Percentiles rank a stretch among this genome's conserved stretches.
Evolutionary conservation across 2,329 filamentous ascomycete genomes (phyloP).

Genomic region (Exophiala sideris): DNA sequence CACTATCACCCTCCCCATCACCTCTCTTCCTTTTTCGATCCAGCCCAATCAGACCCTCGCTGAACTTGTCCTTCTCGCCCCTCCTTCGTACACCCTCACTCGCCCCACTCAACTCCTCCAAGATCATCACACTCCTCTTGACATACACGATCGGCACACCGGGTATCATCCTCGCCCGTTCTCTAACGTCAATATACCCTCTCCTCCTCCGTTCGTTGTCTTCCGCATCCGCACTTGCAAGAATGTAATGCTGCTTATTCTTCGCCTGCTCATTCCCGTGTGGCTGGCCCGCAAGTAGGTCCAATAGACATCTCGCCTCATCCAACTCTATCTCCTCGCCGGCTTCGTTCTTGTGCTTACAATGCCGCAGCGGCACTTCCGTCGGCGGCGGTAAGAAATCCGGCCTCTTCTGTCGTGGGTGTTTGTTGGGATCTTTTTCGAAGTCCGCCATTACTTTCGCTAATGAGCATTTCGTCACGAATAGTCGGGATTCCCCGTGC

Average conservation of each 20-base stretch:
- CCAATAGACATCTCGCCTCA: conserved; percentile 42
- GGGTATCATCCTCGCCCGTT: conserved; percentile 41
- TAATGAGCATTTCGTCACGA: conserved; percentile 68
- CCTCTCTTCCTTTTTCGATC: conserved; percentile 36
- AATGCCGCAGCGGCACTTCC: conserved; percentile 44
- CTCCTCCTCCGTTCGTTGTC: conserved; percentile 30
- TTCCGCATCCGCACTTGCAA: conserved; percentile 43
- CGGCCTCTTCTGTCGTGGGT: conserved; percentile 32
- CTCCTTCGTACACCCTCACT: conserved; percentile 43
- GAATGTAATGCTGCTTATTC: conserved; percentile 49
- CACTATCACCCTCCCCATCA: conserved; percentile 26
- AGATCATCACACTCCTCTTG: conserved; percentile 50
- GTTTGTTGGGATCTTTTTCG: conserved; percentile 27
- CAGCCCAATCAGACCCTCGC: conserved; percentile 38
- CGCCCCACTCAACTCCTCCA: conserved; percentile 46
- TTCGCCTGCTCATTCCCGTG: conserved; percentile 36
- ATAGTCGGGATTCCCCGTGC: conserved; percentile 79
- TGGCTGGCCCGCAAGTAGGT: conserved; percentile 35
- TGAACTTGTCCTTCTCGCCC: conserved; percentile 47
- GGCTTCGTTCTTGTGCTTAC: conserved; percentile 46
- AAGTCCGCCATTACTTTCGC: conserved; percentile 41
- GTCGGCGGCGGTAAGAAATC: conserved; percentile 45
- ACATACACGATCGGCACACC: conserved; percentile 51
- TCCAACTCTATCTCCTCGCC: conserved; percentile 26
- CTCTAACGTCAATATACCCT: conserved; percentile 37